Conservation (phyloP, 495 filamentous ascomycete genomes). For the Pseudoneurospora amorphoporcata region DNA sequence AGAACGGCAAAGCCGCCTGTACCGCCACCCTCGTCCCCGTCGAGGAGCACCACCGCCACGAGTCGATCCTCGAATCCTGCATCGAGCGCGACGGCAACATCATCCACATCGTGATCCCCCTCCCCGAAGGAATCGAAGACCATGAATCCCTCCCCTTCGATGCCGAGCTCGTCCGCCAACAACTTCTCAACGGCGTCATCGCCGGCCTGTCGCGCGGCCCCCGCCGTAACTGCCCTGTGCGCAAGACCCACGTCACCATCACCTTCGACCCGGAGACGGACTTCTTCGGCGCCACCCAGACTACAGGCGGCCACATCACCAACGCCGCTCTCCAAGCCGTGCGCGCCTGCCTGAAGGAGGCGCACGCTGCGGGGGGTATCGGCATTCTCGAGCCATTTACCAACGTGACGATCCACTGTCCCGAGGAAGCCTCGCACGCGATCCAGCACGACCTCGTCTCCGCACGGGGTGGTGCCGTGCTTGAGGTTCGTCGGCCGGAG, state of each 20-base stretch:
- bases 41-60: constrained; percentile 29
- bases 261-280: constrained; percentile 55
- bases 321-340: constrained; percentile 68
- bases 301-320: constrained; percentile 64
- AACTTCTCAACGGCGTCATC: constrained; percentile 68
- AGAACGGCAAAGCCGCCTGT: constrained; percentile 66
- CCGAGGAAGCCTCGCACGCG: constrained; percentile 67
- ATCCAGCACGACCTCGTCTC: constrained; percentile 88
- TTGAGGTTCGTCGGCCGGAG: constrained; percentile 63
- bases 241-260: constrained; percentile 56
- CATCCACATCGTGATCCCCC: constrained; percentile 44
- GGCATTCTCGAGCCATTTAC: constrained; percentile 88
- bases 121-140: constrained; percentile 16
- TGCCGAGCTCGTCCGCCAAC: constrained; percentile 46
- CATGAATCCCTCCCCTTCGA: constrained; percentile 42
- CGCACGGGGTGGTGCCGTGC: constrained; percentile 70
- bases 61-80: constrained; percentile 15
- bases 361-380: constrained; percentile 35
- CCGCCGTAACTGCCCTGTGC: constrained; percentile 62
- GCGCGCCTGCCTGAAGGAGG: constrained; percentile 50
- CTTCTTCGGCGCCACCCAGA: constrained; percentile 44
- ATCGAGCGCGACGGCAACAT: constrained; percentile 46
- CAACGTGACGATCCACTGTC: constrained; percentile 71
- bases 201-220: constrained; percentile 82
- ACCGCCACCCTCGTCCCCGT: constrained; percentile 56